Conservation (phyloP, 2,329 filamentous ascomycete species). For the Aspergillus melleus region DNA sequence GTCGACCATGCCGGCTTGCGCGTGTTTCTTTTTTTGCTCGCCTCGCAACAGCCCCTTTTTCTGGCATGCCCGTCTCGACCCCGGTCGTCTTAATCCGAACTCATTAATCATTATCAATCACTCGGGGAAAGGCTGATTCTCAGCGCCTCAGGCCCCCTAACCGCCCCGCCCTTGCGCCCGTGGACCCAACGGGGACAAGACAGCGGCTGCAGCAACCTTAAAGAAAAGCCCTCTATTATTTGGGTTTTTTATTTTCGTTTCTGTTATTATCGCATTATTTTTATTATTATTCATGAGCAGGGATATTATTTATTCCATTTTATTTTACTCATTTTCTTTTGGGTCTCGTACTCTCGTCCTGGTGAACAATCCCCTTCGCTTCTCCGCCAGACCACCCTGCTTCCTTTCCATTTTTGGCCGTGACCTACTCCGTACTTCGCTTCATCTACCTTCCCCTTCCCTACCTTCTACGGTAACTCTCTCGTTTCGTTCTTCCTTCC, state of each 20-base stretch:
- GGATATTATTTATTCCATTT: neutral
- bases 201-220: slow-evolving; percentile 27
- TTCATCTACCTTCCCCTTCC: neutral
- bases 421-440: neutral
- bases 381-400: neutral
- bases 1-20: too few relatives aligned
- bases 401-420: slow-evolving; percentile 1
- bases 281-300: neutral
- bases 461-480: neutral
- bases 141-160: slow-evolving; percentile 9
- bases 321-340: neutral
- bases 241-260: neutral
- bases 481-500: too few relatives aligned
- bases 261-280: neutral
- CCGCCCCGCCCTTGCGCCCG: slow-evolving; percentile 23
- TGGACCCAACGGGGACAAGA: slow-evolving; percentile 26
- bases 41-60: neutral
- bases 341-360: too few relatives aligned
- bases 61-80: neutral
- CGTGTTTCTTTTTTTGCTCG: neutral
- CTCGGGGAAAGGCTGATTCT: neutral
- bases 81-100: neutral
- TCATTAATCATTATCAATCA: neutral
- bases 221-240: slow-evolving; percentile 11
- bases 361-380: slow-evolving; percentile 2